Conservation (phyloP, 768 basidiomycete species). For the Dentipellis sp. region DNA sequence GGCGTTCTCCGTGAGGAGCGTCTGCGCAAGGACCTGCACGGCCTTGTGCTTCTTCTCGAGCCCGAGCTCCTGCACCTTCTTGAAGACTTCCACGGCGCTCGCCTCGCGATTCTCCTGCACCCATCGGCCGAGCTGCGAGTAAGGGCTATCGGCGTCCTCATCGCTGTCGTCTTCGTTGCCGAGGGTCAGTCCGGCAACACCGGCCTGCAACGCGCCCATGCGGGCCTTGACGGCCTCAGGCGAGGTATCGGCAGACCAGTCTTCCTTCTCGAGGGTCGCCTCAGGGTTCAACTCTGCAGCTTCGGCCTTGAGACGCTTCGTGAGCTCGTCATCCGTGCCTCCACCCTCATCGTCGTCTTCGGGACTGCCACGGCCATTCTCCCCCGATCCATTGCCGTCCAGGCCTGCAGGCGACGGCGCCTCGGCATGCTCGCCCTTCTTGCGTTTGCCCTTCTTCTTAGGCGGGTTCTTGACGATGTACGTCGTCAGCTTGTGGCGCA, state of each 20-base stretch:
- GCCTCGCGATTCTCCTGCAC: conserved; percentile 60
- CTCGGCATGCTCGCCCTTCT: conserved; percentile 43
- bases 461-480: conserved; percentile 98
- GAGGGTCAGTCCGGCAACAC: conserved; percentile 42
- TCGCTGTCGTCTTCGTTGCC: conserved; percentile 78
- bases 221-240: conserved; percentile 83
- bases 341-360: conserved; percentile 31
- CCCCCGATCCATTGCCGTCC: conserved; percentile 25
- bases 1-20: conserved; percentile 71
- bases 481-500: conserved; percentile 93
- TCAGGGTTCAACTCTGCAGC: conserved; percentile 68
- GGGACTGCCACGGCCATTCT: conserved; percentile 20
- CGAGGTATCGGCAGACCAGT: conserved; percentile 91
- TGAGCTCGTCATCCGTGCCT: conserved; percentile 79
- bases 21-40: conserved; percentile 72
- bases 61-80: conserved; percentile 84
- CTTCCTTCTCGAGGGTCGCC: conserved; percentile 53
- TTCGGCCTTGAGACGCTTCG: conserved; percentile 86
- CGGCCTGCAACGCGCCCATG: conserved; percentile 56
- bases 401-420: conserved; percentile 34
- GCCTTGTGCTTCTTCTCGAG: conserved; percentile 95
- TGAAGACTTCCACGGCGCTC: conserved; percentile 62
- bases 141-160: conserved; percentile 81
- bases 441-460: conserved; percentile 69
- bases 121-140: conserved; percentile 77